Conservation (phyloP, 2,329 filamentous ascomycete species). For the Penicillium sp. region DNA sequence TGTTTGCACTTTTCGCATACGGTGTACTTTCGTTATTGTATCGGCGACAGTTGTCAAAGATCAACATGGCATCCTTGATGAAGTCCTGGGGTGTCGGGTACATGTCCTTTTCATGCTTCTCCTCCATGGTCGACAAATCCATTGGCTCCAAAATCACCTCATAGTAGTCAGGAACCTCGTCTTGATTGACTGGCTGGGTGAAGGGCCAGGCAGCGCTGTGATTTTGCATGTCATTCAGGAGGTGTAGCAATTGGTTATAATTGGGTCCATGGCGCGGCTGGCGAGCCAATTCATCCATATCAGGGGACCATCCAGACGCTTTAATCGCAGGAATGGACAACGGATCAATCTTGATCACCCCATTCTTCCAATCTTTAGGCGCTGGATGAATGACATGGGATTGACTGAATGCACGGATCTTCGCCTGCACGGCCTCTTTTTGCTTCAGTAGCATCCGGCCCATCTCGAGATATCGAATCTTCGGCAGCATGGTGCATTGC, state of each 20-base stretch:
- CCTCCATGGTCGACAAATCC: slow-evolving; percentile 94
- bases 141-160: slow-evolving; percentile 97
- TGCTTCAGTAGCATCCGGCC: slow-evolving; percentile 95
- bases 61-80: slow-evolving; percentile 75
- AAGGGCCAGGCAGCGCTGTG: slow-evolving; percentile 93
- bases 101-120: slow-evolving; percentile 86
- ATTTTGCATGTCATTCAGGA: slow-evolving; percentile 93
- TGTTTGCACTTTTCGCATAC: slow-evolving; percentile 91
- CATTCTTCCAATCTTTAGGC: slow-evolving; percentile 78
- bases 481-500: slow-evolving; percentile 97
- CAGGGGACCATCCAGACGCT: slow-evolving; percentile 87
- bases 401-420: slow-evolving; percentile 85
- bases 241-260: slow-evolving; percentile 85
- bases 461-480: slow-evolving; percentile 86
- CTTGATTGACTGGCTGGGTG: slow-evolving; percentile 83
- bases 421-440: slow-evolving; percentile 89
- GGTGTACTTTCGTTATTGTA: slow-evolving; percentile 96
- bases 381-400: slow-evolving; percentile 82
- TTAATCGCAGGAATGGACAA: slow-evolving; percentile 82
- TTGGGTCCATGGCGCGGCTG: slow-evolving; percentile 94
- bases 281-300: slow-evolving; percentile 94
- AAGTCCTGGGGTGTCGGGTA: slow-evolving; percentile 92
- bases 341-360: slow-evolving; percentile 70
- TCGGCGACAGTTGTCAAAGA: slow-evolving; percentile 90
- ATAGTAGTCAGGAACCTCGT: slow-evolving; percentile 98